Evolutionary conservation across 495 filamentous ascomycete genomes (phyloP).

Genomic region (Acidiella bohemica): DNA sequence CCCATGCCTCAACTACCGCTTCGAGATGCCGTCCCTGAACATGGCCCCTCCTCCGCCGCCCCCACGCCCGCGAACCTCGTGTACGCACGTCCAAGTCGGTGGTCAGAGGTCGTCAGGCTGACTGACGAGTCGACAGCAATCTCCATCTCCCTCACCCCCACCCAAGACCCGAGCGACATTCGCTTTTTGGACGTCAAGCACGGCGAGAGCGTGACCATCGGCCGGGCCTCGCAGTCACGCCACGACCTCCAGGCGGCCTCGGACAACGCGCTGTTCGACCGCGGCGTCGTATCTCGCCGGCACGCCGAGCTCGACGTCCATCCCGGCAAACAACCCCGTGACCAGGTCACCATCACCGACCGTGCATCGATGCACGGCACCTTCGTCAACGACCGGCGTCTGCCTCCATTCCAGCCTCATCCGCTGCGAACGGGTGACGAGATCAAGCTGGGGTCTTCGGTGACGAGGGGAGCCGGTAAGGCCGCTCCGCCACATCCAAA

Average conservation of each 20-base stretch:
- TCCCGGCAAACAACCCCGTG: neutral
- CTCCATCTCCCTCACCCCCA: constrained; percentile 6
- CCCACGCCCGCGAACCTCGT: too few relatives aligned
- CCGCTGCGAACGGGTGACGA: constrained; percentile 5
- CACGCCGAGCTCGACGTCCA: constrained; percentile 49
- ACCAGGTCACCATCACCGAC: constrained; percentile 36
- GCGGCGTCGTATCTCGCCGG: constrained; percentile 64
- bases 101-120: neutral
- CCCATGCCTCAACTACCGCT: neutral
- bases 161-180: neutral
- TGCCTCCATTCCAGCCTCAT: constrained; percentile 6
- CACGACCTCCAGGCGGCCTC: constrained; percentile 32
- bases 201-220: constrained; percentile 32
- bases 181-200: constrained; percentile 8
- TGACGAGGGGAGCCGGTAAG: constrained; percentile 12
- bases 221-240: constrained; percentile 47
- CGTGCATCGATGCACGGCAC: constrained; percentile 47
- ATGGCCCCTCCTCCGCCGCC: too few relatives aligned
- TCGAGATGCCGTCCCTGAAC: too few relatives aligned
- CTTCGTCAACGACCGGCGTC: constrained; percentile 23
- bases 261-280: constrained; percentile 66
- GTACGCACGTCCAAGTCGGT: neutral
- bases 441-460: constrained; percentile 12
- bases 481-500: neutral
- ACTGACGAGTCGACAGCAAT: neutral